These are phyloP conservation scores for Prorocentrum cordatum DNA, from an alignment of 169 alveolate species.

Conservation along the genomic window DNA sequence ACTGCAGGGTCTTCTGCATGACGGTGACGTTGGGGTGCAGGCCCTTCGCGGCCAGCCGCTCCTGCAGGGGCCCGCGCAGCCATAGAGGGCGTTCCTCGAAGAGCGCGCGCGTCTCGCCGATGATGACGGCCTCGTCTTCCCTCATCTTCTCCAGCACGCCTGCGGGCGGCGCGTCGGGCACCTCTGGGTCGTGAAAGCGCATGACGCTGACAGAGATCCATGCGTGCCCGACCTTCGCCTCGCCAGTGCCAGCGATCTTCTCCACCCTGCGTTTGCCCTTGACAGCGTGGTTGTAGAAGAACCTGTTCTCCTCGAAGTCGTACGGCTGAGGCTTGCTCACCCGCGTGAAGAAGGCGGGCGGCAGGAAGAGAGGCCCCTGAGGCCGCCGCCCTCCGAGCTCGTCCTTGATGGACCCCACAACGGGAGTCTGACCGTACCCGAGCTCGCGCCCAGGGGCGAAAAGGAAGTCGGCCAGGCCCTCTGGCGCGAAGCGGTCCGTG, in stretches of 20 bases:
- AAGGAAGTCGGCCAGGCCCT: no score
- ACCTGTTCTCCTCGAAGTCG: slow-evolving; percentile 33
- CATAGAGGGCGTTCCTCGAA: slow-evolving; percentile 15
- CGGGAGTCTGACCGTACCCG: no score
- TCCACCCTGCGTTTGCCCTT: background rate
- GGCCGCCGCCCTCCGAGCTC: no score
- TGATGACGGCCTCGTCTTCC: background rate
- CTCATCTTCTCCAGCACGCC: background rate
- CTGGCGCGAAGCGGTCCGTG: no score
- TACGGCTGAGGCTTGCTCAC: slow-evolving; percentile 44
- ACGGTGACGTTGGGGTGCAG: background rate
- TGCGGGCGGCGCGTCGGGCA: background rate
- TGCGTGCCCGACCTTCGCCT: slow-evolving; percentile 9
- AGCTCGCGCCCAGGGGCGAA: no score
- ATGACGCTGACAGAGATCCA: background rate
- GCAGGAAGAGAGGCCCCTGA: no score
- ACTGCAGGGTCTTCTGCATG: slow-evolving; percentile 22
- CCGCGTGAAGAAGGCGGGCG: no score
- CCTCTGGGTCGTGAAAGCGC: background rate
- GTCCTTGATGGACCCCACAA: no score
- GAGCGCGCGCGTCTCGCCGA: background rate
- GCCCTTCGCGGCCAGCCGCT: background rate
- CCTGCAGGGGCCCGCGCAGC: slow-evolving; percentile 16
- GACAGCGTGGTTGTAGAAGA: background rate
- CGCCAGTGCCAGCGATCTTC: slow-evolving; percentile 40